These are phyloP conservation scores for Salix dunnii DNA, from an alignment of 345 rosid species.

Conservation along the genomic window DNA sequence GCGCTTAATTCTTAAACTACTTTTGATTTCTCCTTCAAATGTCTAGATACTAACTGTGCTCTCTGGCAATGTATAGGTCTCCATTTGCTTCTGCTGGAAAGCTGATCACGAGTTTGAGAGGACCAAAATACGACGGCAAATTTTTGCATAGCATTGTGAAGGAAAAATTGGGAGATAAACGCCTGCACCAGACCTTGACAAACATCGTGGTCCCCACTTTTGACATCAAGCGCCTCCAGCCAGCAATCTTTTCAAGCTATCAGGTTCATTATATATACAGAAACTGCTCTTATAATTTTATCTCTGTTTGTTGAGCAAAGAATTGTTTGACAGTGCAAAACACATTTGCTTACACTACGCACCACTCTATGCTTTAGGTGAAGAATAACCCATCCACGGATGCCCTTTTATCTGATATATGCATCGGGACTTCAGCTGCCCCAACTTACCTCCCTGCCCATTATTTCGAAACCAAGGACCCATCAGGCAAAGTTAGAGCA, in stretches of 20 bases:
- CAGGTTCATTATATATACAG: slow-evolving; percentile 28
- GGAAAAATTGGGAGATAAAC: too few species aligned
- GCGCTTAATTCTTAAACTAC: too few species aligned
- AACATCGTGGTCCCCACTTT: slow-evolving; percentile 73
- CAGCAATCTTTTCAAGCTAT: slow-evolving; percentile 54
- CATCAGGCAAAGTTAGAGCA: slow-evolving; percentile 28
- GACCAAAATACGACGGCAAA: slow-evolving; percentile 34
- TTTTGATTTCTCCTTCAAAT: background rate
- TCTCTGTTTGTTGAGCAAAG: too few species aligned
- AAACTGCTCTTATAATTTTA: too few species aligned
- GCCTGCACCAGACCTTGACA: slow-evolving; percentile 39
- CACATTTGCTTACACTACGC: too few species aligned
- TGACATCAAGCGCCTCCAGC: slow-evolving; percentile 65
- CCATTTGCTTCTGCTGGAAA: slow-evolving; percentile 31
- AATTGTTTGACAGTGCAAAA: too few species aligned
- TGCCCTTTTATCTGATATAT: slow-evolving; percentile 54
- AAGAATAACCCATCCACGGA: slow-evolving; percentile 33
- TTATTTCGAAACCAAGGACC: slow-evolving; percentile 33
- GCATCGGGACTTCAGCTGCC: slow-evolving; percentile 62
- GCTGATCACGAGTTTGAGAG: slow-evolving; percentile 38
- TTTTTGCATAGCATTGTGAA: too few species aligned
- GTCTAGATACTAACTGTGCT: background rate
- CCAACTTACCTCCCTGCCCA: slow-evolving; percentile 65
- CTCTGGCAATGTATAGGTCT: background rate
- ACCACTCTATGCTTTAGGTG: slow-evolving; percentile 18